Base-by-base conservation (phyloP, 2,329 filamentous ascomycete genomes). In the Aspergillus pseudotamarii region DNA sequence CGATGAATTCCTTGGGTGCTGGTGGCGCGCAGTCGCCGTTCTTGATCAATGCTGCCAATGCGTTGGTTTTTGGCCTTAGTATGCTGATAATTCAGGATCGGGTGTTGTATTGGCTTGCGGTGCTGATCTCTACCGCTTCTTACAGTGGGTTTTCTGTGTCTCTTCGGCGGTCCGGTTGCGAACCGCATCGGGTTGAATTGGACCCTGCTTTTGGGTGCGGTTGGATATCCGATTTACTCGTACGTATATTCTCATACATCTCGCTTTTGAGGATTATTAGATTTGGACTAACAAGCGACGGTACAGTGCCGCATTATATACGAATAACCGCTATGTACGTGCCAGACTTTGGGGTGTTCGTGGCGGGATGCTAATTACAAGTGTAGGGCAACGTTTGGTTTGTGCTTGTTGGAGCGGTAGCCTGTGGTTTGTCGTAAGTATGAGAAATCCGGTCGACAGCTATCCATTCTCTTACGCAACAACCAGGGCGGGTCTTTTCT, bases 1-100 rank as follows among this genome's bases (percentile, higher is more conserved):
- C 84, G 1, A 85, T 86, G 81, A 85, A 83, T 64, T 76, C 79
- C 1, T 73, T 85, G 6, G 84, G 84, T 19, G 84, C 84, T 1
- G 84, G 84, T 45, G 84, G 84, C 30, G 81, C 81, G 1, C 81
- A 85, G 62, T 78, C 80, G 54, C 83, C 83, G 0, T 86, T 80
- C 57, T 78, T 86, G 2, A 81, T 84, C 56, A 84, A 84, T 60
- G 82, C 82, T 0, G 83, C 81, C n/a, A 85, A 85, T 63, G 80
- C 83, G 0, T 73, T 85, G 3, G 79, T 83, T 3, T 85, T 84
- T 55, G 80, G 65, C 10, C 62, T 73, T 4, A 75, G 69, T 72
- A 69, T 41, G 67, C n/a, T 45, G 14, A 10, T 41, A 0, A 16
- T 41, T 28, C 38, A 12, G 9, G 16, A n/a, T 10, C 38, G 38